phyloP scores from a whole-genome alignment of 2,329 filamentous ascomycete species.

The Zymoseptoria tritici region DNA sequence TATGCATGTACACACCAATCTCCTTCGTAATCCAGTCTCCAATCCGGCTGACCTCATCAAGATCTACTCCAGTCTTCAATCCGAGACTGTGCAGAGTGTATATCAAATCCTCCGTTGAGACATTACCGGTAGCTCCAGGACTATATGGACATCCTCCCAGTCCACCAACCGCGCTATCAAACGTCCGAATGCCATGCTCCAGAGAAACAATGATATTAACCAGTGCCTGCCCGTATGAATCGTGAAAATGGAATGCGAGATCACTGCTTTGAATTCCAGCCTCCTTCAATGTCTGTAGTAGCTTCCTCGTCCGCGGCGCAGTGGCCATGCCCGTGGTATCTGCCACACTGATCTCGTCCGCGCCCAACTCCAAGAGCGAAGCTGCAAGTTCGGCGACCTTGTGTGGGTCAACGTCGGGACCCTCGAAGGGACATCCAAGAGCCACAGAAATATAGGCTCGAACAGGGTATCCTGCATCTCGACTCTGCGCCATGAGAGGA shows the following conservation, averaged over 20 bases:
- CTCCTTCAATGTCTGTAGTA: constrained; percentile 57
- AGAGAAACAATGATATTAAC: constrained; percentile 72
- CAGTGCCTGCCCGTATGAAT: constrained; percentile 80
- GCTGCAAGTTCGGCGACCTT: constrained; percentile 56
- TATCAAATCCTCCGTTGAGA: constrained; percentile 76
- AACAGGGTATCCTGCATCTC: constrained; percentile 58
- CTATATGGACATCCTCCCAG: constrained; percentile 80
- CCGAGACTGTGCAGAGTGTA: constrained; percentile 68
- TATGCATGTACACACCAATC: constrained; percentile 38
- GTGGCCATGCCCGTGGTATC: constrained; percentile 91
- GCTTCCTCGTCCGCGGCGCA: constrained; percentile 57
- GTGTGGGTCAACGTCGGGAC: constrained; percentile 52
- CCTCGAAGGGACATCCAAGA: constrained; percentile 70
- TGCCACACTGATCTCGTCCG: constrained; percentile 81
- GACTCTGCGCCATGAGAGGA: constrained; percentile 62
- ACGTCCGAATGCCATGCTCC: constrained; percentile 68
- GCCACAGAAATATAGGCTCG: constrained; percentile 76
- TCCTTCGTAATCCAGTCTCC: constrained; percentile 64
- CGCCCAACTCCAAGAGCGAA: constrained; percentile 71
- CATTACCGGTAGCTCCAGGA: constrained; percentile 79
- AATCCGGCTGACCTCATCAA: constrained; percentile 59
- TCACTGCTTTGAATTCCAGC: constrained; percentile 63
- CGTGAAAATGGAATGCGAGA: constrained; percentile 75
- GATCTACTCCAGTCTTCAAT: constrained; percentile 64
- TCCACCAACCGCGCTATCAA: constrained; percentile 73